Evolutionary conservation across 2,329 filamentous ascomycete species (phyloP).

Genomic region (Epicoccum nigrum): DNA sequence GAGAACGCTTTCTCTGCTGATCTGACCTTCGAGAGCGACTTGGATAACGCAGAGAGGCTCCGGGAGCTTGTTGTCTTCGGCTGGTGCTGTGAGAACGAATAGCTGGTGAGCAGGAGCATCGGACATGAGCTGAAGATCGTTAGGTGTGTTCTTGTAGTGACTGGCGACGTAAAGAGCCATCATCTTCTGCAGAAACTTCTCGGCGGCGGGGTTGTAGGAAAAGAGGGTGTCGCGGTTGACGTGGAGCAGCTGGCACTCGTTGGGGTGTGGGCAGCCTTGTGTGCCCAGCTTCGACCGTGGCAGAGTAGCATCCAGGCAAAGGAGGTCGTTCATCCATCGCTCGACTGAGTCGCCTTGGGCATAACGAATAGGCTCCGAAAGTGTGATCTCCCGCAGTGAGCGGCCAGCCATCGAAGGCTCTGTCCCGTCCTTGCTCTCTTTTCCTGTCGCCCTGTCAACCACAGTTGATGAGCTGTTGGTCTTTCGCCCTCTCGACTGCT

Average conservation of each 20-base stretch:
- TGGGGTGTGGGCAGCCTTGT: constrained; percentile 86
- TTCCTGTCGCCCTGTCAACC: constrained; percentile 80
- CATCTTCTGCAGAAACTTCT: constrained; percentile 98
- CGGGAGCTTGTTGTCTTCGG: constrained; percentile 78
- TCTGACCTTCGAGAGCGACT: constrained; percentile 90
- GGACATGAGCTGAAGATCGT: constrained; percentile 98
- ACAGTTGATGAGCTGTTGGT: constrained; percentile 64
- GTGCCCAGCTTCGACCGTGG: constrained; percentile 75
- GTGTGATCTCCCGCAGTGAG: constrained; percentile 86
- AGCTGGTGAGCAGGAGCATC: constrained; percentile 96
- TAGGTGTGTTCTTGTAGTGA: constrained; percentile 97
- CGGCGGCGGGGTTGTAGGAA: constrained; percentile 95
- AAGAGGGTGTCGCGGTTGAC: constrained; percentile 98
- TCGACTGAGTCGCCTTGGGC: constrained; percentile 89
- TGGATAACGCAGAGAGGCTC: constrained; percentile 96
- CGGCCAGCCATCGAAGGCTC: constrained; percentile 62
- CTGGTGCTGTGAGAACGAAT: constrained; percentile 88
- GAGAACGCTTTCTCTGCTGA: constrained; percentile 89
- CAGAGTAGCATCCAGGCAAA: constrained; percentile 91
- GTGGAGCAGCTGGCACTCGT: constrained; percentile 86
- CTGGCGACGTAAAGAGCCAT: constrained; percentile 96
- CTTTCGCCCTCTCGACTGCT: constrained; percentile 78
- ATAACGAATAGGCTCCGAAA: constrained; percentile 94
- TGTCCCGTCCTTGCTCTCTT: constrained; percentile 54
- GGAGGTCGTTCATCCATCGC: constrained; percentile 91